Evolutionary conservation across 768 basidiomycete genomes (phyloP).

Genomic region (Psilocybe sp.): DNA sequence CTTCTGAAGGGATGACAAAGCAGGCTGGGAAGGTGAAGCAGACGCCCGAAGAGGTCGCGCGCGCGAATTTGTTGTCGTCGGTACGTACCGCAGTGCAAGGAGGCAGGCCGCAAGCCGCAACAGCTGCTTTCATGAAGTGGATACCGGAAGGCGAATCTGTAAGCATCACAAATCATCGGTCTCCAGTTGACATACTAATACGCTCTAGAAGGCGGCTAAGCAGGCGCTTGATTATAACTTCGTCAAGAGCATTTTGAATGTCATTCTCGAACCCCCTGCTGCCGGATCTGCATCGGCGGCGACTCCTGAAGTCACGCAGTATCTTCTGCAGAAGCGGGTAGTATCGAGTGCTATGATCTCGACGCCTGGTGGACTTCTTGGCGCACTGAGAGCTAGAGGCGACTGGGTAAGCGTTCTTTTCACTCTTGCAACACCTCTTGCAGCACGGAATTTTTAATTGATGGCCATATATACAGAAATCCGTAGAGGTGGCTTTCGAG

Average conservation of each 20-base stretch:
- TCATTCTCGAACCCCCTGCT: slow-evolving; percentile 41
- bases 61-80: slow-evolving; percentile 30
- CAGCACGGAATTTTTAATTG: not conserved
- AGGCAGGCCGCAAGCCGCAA: slow-evolving; percentile 49
- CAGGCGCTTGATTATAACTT: slow-evolving; percentile 41
- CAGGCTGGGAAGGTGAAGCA: slow-evolving; percentile 1
- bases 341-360: slow-evolving; percentile 63
- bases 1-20: slow-evolving; percentile 2
- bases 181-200: not conserved
- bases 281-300: slow-evolving; percentile 9
- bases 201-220: not conserved
- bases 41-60: slow-evolving; percentile 14
- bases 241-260: slow-evolving; percentile 56
- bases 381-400: slow-evolving; percentile 44
- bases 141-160: slow-evolving; percentile 23
- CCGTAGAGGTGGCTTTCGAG: slow-evolving; percentile 49
- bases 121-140: slow-evolving; percentile 64
- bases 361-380: slow-evolving; percentile 46
- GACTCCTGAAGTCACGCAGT: slow-evolving; percentile 51
- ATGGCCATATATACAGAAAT: slow-evolving; percentile 27
- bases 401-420: slow-evolving; percentile 74
- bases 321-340: slow-evolving; percentile 54
- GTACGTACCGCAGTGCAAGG: slow-evolving; percentile 40
- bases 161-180: not conserved
- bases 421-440: not conserved